Base-by-base conservation (phyloP, 306 rosid genomes). In the Fragaria vesca region DNA sequence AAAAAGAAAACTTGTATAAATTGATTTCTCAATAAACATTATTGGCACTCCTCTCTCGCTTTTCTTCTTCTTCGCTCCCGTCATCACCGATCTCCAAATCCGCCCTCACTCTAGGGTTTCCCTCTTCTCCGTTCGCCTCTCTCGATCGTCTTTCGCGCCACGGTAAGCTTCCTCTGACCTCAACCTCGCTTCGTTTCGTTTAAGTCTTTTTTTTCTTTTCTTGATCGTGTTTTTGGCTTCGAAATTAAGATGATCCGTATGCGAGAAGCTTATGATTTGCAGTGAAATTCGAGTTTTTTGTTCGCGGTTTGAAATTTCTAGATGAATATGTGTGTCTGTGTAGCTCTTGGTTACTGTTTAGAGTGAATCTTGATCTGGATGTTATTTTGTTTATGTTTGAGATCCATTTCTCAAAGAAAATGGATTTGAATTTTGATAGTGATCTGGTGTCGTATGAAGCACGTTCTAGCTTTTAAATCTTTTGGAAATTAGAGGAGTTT, bases 141-240 rank as follows among this genome's bases (percentile, higher is more conserved):
- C 36, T 32, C 36, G 36, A 32, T 32, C 36, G 4, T 66, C 55
- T 81, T 16, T 48, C 54, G 54, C 79, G 38, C 70, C 67, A 43
- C 74, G 86, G 91, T 89, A 73, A 72, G 91, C 83, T 80, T 46
- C 76, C 72, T 16, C 58, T 45, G 51, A 80, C 46, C 46, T 46
- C 52, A 47, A 1, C 46, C 13, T 55, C 20, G 45, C 10, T 58
- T 45, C 62, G 1, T 78, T 8, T 45, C 43, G 18, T 13, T 69
- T 17, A 12, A 20, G 36, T n/a, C 65, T 1, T 60, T 15, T 21
- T 48, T 43, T 43, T 45, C 13, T 73, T 12, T 8, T 24, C 40
- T 9, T 67, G 1, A 32, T 34, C 28, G 5, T 13, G 0, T 42
- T 43, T 74, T 10, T n/a, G 20, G 9, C n/a, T 43, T 34, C 40